Evolutionary conservation across 1,284 basidiomycete species (phyloP).

Genomic region (Melampsora americana): DNA sequence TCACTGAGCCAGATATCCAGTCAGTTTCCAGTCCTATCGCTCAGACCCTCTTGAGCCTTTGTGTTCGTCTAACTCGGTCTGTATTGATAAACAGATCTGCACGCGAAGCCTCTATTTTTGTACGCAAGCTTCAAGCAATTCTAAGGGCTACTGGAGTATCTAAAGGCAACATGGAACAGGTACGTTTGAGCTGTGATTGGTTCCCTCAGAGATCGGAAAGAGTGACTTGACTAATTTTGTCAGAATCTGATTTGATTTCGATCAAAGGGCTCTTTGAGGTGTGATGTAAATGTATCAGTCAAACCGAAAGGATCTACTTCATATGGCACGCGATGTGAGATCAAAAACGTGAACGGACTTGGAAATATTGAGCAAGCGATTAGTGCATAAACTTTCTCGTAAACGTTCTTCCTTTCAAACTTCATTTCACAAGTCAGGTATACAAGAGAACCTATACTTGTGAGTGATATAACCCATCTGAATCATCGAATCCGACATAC

Average conservation of each 20-base stretch:
- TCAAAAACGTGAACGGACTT: slow-evolving; percentile 95
- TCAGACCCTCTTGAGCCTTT: neutral
- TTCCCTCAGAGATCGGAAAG: neutral
- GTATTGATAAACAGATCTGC: slow-evolving; percentile 62
- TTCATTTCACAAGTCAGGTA: no score
- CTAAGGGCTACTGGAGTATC: slow-evolving; percentile 79
- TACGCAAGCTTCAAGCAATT: slow-evolving; percentile 75
- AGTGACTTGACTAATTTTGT: no score
- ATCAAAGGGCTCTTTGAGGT: slow-evolving; percentile 80
- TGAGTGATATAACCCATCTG: neutral
- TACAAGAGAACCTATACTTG: neutral
- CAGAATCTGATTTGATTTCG: neutral
- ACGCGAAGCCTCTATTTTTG: slow-evolving; percentile 86
- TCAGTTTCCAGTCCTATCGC: slow-evolving; percentile 52
- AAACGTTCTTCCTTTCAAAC: neutral
- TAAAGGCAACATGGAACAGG: slow-evolving; percentile 97
- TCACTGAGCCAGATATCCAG: slow-evolving; percentile 89
- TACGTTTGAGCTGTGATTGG: slow-evolving; percentile 52
- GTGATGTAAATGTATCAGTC: slow-evolving; percentile 93
- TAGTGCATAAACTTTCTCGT: slow-evolving; percentile 59
- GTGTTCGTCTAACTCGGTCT: slow-evolving; percentile 15
- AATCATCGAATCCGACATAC: neutral
- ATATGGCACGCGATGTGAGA: slow-evolving; percentile 83
- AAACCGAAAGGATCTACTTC: slow-evolving; percentile 53
- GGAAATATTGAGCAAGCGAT: slow-evolving; percentile 82